phyloP scores from a whole-genome alignment of 495 filamentous ascomycete species.

The Penicillium cataractarum region DNA sequence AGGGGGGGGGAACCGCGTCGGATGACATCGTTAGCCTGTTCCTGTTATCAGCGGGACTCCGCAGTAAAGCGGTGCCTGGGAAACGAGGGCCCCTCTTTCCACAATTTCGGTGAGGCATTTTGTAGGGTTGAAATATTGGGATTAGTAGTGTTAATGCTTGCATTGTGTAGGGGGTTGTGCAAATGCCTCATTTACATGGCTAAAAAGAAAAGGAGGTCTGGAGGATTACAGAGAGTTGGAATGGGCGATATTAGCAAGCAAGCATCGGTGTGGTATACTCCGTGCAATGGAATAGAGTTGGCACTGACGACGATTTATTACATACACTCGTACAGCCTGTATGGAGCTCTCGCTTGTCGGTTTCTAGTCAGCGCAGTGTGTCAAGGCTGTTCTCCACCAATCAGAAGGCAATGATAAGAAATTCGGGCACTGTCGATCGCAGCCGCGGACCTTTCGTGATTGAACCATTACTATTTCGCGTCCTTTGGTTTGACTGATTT shows the following conservation, averaged over 20 bases:
- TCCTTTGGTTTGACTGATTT: conserved; percentile 10
- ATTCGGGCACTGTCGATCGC: conserved; percentile 23
- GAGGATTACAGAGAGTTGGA: background rate
- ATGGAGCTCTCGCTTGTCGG: background rate
- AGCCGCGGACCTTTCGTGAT: background rate
- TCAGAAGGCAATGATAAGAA: conserved; percentile 38
- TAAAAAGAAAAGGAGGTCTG: background rate
- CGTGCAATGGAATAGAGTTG: background rate
- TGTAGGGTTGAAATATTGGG: no score
- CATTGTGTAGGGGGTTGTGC: no score
- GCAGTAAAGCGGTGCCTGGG: conserved; percentile 1
- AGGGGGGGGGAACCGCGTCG: background rate
- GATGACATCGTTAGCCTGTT: conserved; percentile 14
- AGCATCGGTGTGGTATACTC: background rate
- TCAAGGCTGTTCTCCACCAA: conserved; percentile 36
- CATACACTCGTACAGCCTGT: background rate
- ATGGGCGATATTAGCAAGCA: background rate
- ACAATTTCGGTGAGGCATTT: background rate
- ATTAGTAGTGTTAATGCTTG: no score
- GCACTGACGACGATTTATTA: background rate
- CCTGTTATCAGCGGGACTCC: conserved; percentile 13
- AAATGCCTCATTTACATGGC: background rate
- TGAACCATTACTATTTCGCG: conserved; percentile 10
- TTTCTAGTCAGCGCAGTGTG: conserved; percentile 42
- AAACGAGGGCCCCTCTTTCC: background rate